These are phyloP conservation scores for Trichophyton simii DNA, from an alignment of 2,329 filamentous ascomycete genomes.

Conservation along the genomic window DNA sequence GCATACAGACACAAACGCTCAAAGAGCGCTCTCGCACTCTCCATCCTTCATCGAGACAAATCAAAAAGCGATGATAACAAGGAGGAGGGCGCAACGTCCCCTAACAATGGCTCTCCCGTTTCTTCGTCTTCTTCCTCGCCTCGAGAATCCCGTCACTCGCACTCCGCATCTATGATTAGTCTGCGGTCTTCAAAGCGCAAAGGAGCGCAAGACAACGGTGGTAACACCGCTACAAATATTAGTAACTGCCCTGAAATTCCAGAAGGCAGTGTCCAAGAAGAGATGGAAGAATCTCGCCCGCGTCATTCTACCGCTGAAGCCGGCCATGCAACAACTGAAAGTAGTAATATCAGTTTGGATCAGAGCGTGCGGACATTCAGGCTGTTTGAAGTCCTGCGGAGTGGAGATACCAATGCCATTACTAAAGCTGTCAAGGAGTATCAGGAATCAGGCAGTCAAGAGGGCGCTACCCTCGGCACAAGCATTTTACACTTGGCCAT, in stretches of 20 bases:
- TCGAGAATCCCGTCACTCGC: constrained; percentile 17
- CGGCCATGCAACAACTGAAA: constrained; percentile 19
- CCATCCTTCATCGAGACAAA: constrained; percentile 42
- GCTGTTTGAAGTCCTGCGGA: constrained; percentile 82
- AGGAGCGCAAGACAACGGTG: constrained; percentile 14
- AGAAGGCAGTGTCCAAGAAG: constrained; percentile 18
- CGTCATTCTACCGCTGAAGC: constrained; percentile 24
- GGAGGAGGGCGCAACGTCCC: constrained; percentile 17
- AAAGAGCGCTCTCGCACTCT: constrained; percentile 42
- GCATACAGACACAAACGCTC: constrained; percentile 39
- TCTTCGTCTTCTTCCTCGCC: constrained; percentile 19
- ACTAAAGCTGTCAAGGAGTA: constrained; percentile 61
- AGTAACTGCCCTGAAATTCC: constrained; percentile 14
- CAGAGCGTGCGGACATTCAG: constrained; percentile 91
- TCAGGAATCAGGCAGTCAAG: constrained; percentile 39
- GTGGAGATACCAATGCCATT: constrained; percentile 80
- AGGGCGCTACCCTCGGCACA: constrained; percentile 49
- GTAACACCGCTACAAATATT: constrained; percentile 7
- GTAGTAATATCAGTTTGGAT: constrained; percentile 52
- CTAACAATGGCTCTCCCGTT: constrained; percentile 18
- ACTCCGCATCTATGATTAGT: constrained; percentile 20
- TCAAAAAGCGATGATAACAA: constrained; percentile 33
- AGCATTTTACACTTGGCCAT: constrained; percentile 87
- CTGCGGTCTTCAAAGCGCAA: constrained; percentile 23
- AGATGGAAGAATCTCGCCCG: constrained; percentile 17